Evolutionary conservation across 2,329 filamentous ascomycete genomes (phyloP), one percentile per base, ranked within the genome.

Genomic region (Paracorniculantispora psalliotae): DNA sequence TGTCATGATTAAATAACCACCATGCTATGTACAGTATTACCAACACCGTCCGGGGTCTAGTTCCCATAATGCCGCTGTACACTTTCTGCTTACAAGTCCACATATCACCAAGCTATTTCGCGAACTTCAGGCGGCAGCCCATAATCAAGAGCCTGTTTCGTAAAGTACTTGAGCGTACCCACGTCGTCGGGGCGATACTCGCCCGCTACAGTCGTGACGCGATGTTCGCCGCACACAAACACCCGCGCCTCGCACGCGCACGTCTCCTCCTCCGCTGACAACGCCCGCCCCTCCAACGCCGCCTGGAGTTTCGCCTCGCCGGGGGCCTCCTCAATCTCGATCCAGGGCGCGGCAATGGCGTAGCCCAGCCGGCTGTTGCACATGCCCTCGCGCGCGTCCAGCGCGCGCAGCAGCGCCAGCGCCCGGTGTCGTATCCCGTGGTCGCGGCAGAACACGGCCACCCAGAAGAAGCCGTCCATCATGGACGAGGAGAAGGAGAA

Each of bases 401-500:
- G 53, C 33, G 12, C 19, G 13, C 21, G 21, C 33, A 56, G 43
- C 30, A 56, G 43, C 43, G 17, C 43, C 43, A 37, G 30, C 21
- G 53, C 44, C 7, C 43, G 53, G 43, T 28, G 43, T 7, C 53
- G 53, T 3, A 56, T 5, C 2, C 2, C 30, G 30, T 19, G 8
- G 28, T 48, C 43, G 13, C 53, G 53, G 43, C 53, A 56, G 3
- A 19, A 23, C 19, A 19, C 37, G 9, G 43, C 41, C 12, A 33
- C 48, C 53, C 19, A 1, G 8, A 47, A 46, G 1, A 47, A 8
- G 4, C 19, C 53, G 13, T 56, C 53, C 28, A 56, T 39, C 44
- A 56, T 47, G n/a, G 53, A 56, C 13, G 53, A 56, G 15, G 53
- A 56, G 43, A 47, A 56, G 8, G 53, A 47, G 17, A 56, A 56